Percentiles rank a stretch among this genome's conserved stretches.
phyloP scores from a whole-genome alignment of 257 asterid species.

The Gentiana macrophylla region DNA sequence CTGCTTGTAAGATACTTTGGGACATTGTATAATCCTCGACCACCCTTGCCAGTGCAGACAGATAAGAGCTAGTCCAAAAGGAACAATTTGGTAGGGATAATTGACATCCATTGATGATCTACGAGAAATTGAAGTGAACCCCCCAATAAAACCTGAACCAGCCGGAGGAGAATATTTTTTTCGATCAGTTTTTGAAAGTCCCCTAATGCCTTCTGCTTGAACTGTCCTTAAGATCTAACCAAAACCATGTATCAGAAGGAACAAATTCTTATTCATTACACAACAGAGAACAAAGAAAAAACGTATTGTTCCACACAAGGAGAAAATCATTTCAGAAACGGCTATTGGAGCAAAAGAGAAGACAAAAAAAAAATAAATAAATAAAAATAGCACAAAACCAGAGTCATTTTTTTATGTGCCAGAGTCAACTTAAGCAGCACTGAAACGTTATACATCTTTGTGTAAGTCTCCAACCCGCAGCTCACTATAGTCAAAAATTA shows the following conservation, averaged over 20 bases:
- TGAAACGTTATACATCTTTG: too few relatives aligned
- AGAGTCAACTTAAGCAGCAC: too few relatives aligned
- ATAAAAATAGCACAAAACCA: background rate
- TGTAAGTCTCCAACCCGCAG: too few relatives aligned
- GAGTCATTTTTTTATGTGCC: too few relatives aligned
- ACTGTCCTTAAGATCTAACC: slow-evolving; percentile 65
- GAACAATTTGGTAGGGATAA: slow-evolving; percentile 38
- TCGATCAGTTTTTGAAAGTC: slow-evolving; percentile 63
- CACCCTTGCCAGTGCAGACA: slow-evolving; percentile 74
- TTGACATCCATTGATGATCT: slow-evolving; percentile 47
- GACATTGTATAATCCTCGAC: slow-evolving; percentile 90
- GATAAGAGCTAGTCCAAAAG: slow-evolving; percentile 74
- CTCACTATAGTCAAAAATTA: too few relatives aligned
- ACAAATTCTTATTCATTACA: background rate
- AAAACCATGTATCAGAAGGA: slow-evolving; percentile 9
- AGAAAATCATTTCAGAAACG: background rate
- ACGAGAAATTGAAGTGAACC: slow-evolving; percentile 67
- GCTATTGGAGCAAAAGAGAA: background rate
- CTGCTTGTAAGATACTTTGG: slow-evolving; percentile 61
- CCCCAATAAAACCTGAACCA: slow-evolving; percentile 94
- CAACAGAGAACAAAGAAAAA: slow-evolving; percentile 1
- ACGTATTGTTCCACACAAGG: background rate
- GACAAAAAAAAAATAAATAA: too few relatives aligned
- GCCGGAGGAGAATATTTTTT: slow-evolving; percentile 82
- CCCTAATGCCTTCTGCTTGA: slow-evolving; percentile 82